phyloP scores from a whole-genome alignment of 1,284 basidiomycete genomes.

The Jaminaea rosea region DNA sequence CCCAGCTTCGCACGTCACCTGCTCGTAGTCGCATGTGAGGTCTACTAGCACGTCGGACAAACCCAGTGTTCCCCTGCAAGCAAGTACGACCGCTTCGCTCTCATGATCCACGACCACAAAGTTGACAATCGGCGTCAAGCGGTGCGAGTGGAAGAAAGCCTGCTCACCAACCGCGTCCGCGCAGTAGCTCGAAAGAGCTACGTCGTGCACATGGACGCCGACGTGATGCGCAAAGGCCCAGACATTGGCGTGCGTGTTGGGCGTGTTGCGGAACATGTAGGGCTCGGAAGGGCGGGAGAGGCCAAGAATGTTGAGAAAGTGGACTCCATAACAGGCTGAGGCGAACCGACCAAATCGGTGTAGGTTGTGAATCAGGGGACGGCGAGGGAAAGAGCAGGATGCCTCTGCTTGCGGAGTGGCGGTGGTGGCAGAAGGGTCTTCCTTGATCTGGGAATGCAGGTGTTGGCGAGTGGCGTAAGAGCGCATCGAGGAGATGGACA shows the following conservation, averaged over 20 bases:
- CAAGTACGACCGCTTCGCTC: conserved; percentile 49
- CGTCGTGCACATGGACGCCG: conserved; percentile 50
- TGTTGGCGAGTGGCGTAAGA: conserved; percentile 29
- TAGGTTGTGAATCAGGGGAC: conserved; percentile 50
- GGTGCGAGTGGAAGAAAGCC: conserved; percentile 24
- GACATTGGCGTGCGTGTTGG: conserved; percentile 50
- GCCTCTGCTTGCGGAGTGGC: conserved; percentile 8
- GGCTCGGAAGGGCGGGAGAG: conserved; percentile 47
- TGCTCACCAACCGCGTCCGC: conserved; percentile 35
- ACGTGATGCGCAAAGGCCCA: conserved; percentile 50
- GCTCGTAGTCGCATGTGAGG: conserved; percentile 51
- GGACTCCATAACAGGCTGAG: conserved; percentile 39
- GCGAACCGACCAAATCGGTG: conserved; percentile 51
- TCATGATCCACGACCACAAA: conserved; percentile 52
- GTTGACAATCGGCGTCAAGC: conserved; percentile 50
- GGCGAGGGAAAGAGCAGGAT: conserved; percentile 47
- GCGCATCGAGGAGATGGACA: conserved; percentile 28
- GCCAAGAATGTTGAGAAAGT: conserved; percentile 51
- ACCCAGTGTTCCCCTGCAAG: conserved; percentile 52
- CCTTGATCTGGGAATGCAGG: conserved; percentile 7
- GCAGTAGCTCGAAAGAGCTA: conserved; percentile 52
- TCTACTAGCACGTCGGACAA: conserved; percentile 54
- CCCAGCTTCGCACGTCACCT: conserved; percentile 24
- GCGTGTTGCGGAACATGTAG: conserved; percentile 51
- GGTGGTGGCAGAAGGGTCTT: conserved; percentile 6